phyloP scores from a whole-genome alignment of 1,139 yeast genomes.

The Yamadazyma atmosphaerica region DNA sequence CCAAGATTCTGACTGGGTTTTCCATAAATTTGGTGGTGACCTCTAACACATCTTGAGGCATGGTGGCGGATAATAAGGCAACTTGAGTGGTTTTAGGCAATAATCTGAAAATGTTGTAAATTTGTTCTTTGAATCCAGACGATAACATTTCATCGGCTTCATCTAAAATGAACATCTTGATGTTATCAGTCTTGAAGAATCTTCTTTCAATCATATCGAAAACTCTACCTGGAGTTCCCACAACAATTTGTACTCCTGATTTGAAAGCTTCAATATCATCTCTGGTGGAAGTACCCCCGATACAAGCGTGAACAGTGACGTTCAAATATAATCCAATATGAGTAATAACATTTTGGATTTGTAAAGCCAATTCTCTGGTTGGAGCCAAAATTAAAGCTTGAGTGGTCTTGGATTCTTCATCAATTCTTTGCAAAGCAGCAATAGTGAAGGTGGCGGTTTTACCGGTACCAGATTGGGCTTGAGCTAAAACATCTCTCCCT shows the following conservation, averaged over 20 bases:
- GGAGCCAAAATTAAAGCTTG: slow-evolving; percentile 97
- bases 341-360: slow-evolving; percentile 94
- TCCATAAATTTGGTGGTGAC: slow-evolving; percentile 97
- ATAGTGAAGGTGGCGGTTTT: slow-evolving; percentile 99
- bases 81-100: slow-evolving; percentile 96
- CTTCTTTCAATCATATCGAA: slow-evolving; percentile 96
- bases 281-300: slow-evolving; percentile 94
- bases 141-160: slow-evolving; percentile 99
- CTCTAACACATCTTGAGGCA: slow-evolving; percentile 96
- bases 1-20: slow-evolving; percentile 95
- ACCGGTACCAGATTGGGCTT: slow-evolving; percentile 99
- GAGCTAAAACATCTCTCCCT: slow-evolving; percentile 97
- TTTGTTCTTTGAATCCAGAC: slow-evolving; percentile 96
- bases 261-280: slow-evolving; percentile 93
- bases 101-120: slow-evolving; percentile 92
- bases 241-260: slow-evolving; percentile 93
- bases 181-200: slow-evolving; percentile 81
- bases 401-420: slow-evolving; percentile 71
- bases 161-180: slow-evolving; percentile 97
- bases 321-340: slow-evolving; percentile 93
- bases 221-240: slow-evolving; percentile 99
- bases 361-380: slow-evolving; percentile 98
- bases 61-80: slow-evolving; percentile 93
- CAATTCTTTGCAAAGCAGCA: slow-evolving; percentile 93
- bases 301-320: slow-evolving; percentile 95